A percentile compares a stretch with the other conserved stretches of the same genome.
Evolutionary conservation across 2,329 filamentous ascomycete species (phyloP).

Genomic region (Aspergillus fumigatus): DNA sequence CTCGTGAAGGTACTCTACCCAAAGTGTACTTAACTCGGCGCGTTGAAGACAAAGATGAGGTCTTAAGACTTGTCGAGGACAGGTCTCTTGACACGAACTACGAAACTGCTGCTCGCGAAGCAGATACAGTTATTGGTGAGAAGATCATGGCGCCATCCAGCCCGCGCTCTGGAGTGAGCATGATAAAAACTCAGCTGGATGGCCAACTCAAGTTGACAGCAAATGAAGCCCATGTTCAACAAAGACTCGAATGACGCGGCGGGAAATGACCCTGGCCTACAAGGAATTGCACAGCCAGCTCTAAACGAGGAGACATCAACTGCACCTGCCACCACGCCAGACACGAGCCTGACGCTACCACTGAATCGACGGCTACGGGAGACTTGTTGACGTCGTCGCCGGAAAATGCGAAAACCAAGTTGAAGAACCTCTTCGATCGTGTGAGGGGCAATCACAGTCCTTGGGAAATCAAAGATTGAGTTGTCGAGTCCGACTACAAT

Average conservation of each 20-base stretch:
- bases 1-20: conserved; percentile 40
- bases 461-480: neutral
- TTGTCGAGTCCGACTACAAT: neutral
- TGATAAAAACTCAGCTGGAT: conserved; percentile 15
- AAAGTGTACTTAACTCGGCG: conserved; percentile 56
- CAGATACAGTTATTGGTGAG: conserved; percentile 4
- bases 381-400: neutral
- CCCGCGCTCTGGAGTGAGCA: conserved; percentile 11
- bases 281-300: too few species aligned
- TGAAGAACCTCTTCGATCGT: conserved; percentile 20
- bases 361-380: conserved; percentile 1
- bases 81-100: conserved; percentile 10
- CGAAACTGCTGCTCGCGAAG: neutral
- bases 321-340: neutral
- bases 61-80: conserved; percentile 30
- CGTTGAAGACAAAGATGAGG: conserved; percentile 41
- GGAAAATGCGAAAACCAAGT: conserved; percentile 14
- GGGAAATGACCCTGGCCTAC: too few species aligned
- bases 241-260: too few species aligned
- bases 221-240: neutral
- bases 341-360: conserved; percentile 2
- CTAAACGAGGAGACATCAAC: too few species aligned
- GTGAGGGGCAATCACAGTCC: conserved; percentile 11
- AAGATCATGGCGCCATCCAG: conserved; percentile 9
- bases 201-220: neutral